A percentile compares a stretch with the other conserved stretches of the same genome.
Evolutionary conservation across 75 land plant species (phyloP).

Genomic region (Gnetum montanum): DNA sequence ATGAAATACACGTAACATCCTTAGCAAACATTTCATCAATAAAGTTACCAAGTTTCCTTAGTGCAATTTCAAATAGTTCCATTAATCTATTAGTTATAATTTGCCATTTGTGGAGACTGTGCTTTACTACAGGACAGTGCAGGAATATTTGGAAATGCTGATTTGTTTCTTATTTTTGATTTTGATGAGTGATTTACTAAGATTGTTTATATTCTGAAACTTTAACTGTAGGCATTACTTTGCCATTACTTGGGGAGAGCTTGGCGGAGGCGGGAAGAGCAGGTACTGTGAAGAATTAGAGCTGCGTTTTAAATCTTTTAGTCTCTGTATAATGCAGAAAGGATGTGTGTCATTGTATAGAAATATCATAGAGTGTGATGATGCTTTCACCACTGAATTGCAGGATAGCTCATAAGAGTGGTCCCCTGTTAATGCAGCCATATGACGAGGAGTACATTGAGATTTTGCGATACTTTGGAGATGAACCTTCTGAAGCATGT

Average conservation of each 20-base stretch:
- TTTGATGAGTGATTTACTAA: too few species aligned
- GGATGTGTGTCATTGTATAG: slow-evolving; percentile 3
- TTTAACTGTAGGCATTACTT: slow-evolving; percentile 67
- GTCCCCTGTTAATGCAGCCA: slow-evolving; percentile 55
- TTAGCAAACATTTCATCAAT: too few species aligned
- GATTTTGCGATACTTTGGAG: slow-evolving; percentile 82
- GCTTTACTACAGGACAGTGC: too few species aligned
- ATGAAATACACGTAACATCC: too few species aligned
- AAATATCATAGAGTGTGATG: slow-evolving; percentile 12
- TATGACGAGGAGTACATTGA: slow-evolving; percentile 58
- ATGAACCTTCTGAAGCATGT: slow-evolving; percentile 37
- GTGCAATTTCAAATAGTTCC: too few species aligned
- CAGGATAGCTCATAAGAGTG: slow-evolving; percentile 30
- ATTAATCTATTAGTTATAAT: too few species aligned
- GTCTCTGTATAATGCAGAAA: background rate
- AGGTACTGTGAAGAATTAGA: slow-evolving; percentile 45
- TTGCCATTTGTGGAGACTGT: too few species aligned
- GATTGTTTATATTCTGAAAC: too few species aligned
- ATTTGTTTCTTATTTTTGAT: too few species aligned
- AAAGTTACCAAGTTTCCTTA: too few species aligned
- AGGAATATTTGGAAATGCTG: too few species aligned
- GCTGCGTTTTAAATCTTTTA: background rate
- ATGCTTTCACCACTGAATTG: slow-evolving; percentile 17
- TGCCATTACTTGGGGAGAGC: slow-evolving; percentile 69
- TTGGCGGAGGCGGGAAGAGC: slow-evolving; percentile 49